Percentiles rank a stretch among this genome's conserved stretches.
These are phyloP conservation scores for Xylariaceae sp. DNA, from an alignment of 2,329 filamentous ascomycete species.

Conservation along the genomic window DNA sequence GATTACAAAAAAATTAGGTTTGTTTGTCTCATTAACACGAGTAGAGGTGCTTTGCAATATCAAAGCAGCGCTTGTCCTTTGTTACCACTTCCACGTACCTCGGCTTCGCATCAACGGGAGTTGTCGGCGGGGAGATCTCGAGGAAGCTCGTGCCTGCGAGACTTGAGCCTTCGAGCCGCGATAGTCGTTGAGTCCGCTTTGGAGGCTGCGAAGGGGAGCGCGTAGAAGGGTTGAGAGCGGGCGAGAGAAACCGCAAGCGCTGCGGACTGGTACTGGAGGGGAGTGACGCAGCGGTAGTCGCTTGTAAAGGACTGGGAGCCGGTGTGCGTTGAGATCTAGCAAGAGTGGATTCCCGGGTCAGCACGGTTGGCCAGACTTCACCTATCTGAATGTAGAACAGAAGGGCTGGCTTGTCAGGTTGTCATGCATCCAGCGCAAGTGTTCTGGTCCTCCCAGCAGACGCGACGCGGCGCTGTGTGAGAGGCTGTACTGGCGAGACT, in stretches of 20 bases:
- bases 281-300: conserved; percentile 39
- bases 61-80: neutral
- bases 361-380: conserved; percentile 18
- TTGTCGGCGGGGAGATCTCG: conserved; percentile 17
- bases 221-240: conserved; percentile 24
- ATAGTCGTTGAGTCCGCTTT: conserved; percentile 3
- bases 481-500: neutral
- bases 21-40: neutral
- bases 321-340: conserved; percentile 47
- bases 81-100: conserved; percentile 12
- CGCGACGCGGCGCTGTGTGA: neutral
- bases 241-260: conserved; percentile 35
- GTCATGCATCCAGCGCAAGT: no score
- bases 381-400: conserved; percentile 19
- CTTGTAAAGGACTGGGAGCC: conserved; percentile 50
- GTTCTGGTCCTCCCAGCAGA: no score
- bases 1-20: conserved; percentile 5
- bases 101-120: conserved; percentile 7
- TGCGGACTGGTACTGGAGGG: conserved; percentile 42
- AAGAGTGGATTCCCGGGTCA: conserved; percentile 32
- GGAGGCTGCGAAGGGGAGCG: conserved; percentile 7
- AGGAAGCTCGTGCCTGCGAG: conserved; percentile 14
- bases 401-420: conserved; percentile 8
- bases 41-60: neutral
- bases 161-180: conserved; percentile 4